Percentiles rank a stretch among this genome's conserved stretches.
phyloP scores from a whole-genome alignment of 1,139 yeast genomes.

The Debaryomyces udenii region DNA sequence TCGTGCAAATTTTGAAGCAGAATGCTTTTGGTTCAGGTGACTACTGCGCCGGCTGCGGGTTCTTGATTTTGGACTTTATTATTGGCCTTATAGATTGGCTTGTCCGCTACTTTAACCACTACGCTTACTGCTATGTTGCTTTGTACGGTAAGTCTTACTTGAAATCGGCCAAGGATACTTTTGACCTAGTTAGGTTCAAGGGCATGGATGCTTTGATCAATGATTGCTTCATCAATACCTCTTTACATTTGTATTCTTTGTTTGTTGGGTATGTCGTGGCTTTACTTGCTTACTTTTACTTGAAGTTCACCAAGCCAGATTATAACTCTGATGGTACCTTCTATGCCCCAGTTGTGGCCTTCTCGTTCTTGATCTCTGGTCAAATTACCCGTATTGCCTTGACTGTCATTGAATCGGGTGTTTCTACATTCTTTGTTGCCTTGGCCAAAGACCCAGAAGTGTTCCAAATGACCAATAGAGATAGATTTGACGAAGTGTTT shows the following conservation, averaged over 20 bases:
- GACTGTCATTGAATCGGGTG: slow-evolving; percentile 78
- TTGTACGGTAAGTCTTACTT: slow-evolving; percentile 82
- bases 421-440: slow-evolving; percentile 84
- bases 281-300: slow-evolving; percentile 68
- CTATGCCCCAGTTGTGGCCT: slow-evolving; percentile 78
- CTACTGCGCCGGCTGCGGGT: slow-evolving; percentile 55
- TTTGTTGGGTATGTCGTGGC: slow-evolving; percentile 73
- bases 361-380: slow-evolving; percentile 71
- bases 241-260: slow-evolving; percentile 70
- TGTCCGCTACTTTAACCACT: slow-evolving; percentile 84
- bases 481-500: slow-evolving; percentile 71
- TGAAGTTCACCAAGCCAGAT: slow-evolving; percentile 71
- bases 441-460: slow-evolving; percentile 88
- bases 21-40: slow-evolving; percentile 61
- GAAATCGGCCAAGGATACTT: slow-evolving; percentile 78
- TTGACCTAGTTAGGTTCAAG: slow-evolving; percentile 73
- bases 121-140: slow-evolving; percentile 86
- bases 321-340: slow-evolving; percentile 69
- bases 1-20: slow-evolving; percentile 49
- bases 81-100: slow-evolving; percentile 74
- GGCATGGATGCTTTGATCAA: slow-evolving; percentile 88
- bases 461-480: slow-evolving; percentile 75
- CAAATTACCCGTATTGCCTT: slow-evolving; percentile 77
- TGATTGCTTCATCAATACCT: slow-evolving; percentile 79
- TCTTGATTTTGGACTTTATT: slow-evolving; percentile 60